phyloP scores from a whole-genome alignment of 2,329 filamentous ascomycete species.

The Ophiocordyceps australis region DNA sequence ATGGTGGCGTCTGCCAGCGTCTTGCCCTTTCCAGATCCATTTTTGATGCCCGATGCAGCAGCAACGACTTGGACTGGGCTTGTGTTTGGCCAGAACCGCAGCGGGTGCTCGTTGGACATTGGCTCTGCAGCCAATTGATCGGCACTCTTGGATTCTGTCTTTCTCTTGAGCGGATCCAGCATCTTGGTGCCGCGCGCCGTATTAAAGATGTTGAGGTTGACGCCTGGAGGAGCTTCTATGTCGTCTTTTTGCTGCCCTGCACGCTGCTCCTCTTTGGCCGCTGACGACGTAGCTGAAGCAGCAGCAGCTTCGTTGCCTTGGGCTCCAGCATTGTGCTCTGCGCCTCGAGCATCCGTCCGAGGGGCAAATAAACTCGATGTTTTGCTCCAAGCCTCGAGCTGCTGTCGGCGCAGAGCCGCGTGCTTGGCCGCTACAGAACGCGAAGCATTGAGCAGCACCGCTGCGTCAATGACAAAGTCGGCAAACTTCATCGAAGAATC shows the following conservation, averaged over 20 bases:
- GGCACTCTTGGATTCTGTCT: too few relatives aligned
- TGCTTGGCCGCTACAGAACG: slow-evolving; percentile 48
- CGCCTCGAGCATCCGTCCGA: slow-evolving; percentile 8
- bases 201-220: slow-evolving; percentile 30
- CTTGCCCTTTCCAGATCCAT: too few relatives aligned
- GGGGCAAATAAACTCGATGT: slow-evolving; percentile 23
- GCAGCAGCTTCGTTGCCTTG: not conserved
- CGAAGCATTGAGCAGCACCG: slow-evolving; percentile 51
- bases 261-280: not conserved
- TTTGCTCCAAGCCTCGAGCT: slow-evolving; percentile 30
- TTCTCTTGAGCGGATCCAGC: too few relatives aligned
- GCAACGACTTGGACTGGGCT: slow-evolving; percentile 7
- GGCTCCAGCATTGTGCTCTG: not conserved
- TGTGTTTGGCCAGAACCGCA: slow-evolving; percentile 14
- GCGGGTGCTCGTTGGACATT: slow-evolving; percentile 17
- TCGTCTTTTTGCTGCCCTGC: too few relatives aligned
- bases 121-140: too few relatives aligned
- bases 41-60: too few relatives aligned
- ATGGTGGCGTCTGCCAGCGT: too few relatives aligned
- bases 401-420: slow-evolving; percentile 34
- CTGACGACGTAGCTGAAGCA: not conserved
- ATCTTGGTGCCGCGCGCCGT: slow-evolving; percentile 25
- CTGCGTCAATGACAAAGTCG: slow-evolving; percentile 50
- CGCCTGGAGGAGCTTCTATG: slow-evolving; percentile 17
- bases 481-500: slow-evolving; percentile 36